phyloP scores from a whole-genome alignment of 2,329 filamentous ascomycete species.

The Trichoderma sp. region DNA sequence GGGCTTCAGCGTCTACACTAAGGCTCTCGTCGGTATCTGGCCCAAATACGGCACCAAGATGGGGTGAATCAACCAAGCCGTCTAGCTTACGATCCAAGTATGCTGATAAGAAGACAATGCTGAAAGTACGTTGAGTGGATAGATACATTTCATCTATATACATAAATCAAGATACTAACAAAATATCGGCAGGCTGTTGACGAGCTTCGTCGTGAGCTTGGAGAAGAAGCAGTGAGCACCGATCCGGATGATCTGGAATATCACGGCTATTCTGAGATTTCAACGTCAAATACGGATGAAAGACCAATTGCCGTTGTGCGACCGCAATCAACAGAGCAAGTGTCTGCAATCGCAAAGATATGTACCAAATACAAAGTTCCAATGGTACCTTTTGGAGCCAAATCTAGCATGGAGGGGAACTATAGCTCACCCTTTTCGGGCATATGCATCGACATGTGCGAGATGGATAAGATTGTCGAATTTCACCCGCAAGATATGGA shows the following conservation, averaged over 20 bases:
- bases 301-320: constrained; percentile 65
- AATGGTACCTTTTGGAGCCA: constrained; percentile 74
- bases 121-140: constrained; percentile 21
- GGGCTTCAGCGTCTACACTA: not conserved
- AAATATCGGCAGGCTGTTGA: constrained; percentile 22
- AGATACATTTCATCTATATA: not conserved
- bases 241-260: constrained; percentile 62
- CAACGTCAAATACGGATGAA: constrained; percentile 61
- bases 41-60: constrained; percentile 17
- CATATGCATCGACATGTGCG: constrained; percentile 66
- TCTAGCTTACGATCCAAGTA: constrained; percentile 19
- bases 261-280: constrained; percentile 71
- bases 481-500: constrained; percentile 69
- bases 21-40: not conserved
- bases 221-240: constrained; percentile 59
- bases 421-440: constrained; percentile 66
- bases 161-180: not conserved
- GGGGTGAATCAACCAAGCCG: constrained; percentile 10
- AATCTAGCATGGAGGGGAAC: constrained; percentile 69
- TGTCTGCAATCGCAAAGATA: constrained; percentile 59
- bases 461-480: constrained; percentile 64
- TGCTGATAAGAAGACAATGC: constrained; percentile 27
- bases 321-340: constrained; percentile 62
- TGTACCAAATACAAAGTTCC: constrained; percentile 63
- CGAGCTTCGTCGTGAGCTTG: constrained; percentile 31